These are phyloP conservation scores for Lactuca sativa DNA, from an alignment of 129 eudicot species.

Conservation along the genomic window DNA sequence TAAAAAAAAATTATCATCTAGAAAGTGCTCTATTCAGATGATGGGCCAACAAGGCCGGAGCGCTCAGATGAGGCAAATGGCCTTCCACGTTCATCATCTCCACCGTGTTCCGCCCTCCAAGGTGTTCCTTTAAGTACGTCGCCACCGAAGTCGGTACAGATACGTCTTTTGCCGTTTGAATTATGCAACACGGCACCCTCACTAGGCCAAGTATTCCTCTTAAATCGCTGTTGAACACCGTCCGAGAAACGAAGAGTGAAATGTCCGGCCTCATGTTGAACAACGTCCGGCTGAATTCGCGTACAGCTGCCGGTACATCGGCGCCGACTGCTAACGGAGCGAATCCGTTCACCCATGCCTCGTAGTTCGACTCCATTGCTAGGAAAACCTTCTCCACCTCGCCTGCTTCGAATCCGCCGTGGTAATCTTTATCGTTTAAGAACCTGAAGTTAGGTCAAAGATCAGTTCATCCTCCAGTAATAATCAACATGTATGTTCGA, in stretches of 20 bases:
- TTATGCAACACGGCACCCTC: slow-evolving; percentile 76
- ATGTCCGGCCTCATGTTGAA: slow-evolving; percentile 98
- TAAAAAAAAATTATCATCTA: slow-evolving; percentile 31
- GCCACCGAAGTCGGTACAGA: slow-evolving; percentile 93
- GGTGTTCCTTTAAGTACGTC: slow-evolving; percentile 65
- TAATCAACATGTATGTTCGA: neutral
- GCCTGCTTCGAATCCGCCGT: slow-evolving; percentile 82
- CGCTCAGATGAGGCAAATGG: slow-evolving; percentile 89
- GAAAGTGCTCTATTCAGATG: slow-evolving; percentile 61
- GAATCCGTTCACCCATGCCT: slow-evolving; percentile 87
- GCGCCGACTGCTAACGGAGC: slow-evolving; percentile 98
- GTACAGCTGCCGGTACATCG: slow-evolving; percentile 90
- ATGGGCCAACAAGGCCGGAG: slow-evolving; percentile 63
- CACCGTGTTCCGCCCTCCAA: slow-evolving; percentile 88
- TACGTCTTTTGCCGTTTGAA: slow-evolving; percentile 81
- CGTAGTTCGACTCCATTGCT: slow-evolving; percentile 88
- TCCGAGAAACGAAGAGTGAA: slow-evolving; percentile 62
- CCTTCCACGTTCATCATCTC: slow-evolving; percentile 82
- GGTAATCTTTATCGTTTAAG: slow-evolving; percentile 75
- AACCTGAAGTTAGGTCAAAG: slow-evolving; percentile 45
- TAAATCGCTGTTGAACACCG: slow-evolving; percentile 71
- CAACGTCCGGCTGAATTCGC: slow-evolving; percentile 90
- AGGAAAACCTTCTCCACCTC: slow-evolving; percentile 82
- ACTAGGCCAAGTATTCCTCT: slow-evolving; percentile 72
- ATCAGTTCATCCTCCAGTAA: neutral